phyloP scores from a whole-genome alignment of 2,329 filamentous ascomycete species.

The Laburnicola sp. region DNA sequence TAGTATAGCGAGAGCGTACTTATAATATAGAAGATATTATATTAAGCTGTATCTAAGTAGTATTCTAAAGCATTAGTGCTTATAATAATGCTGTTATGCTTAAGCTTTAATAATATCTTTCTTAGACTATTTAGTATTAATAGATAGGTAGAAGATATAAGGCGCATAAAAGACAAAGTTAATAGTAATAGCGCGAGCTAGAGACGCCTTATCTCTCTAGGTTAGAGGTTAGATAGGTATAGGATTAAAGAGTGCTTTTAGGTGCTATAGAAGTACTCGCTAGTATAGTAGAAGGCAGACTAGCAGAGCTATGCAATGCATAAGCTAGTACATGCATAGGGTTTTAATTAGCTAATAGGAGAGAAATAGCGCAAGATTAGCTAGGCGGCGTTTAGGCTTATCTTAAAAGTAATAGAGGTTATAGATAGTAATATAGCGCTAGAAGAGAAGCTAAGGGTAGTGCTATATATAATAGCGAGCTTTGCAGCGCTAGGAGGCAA shows the following conservation, averaged over 20 bases:
- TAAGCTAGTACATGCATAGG: conserved; percentile 27
- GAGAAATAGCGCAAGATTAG: conserved; percentile 11
- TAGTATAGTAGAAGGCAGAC: too few relatives aligned
- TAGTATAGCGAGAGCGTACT: conserved; percentile 28
- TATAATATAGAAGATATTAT: conserved; percentile 27
- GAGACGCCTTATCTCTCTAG: conserved; percentile 4
- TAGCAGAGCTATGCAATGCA: conserved; percentile 12
- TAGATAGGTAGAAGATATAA: neutral
- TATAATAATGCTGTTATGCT: conserved; percentile 7
- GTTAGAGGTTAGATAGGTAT: conserved; percentile 5
- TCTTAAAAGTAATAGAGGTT: conserved; percentile 3
- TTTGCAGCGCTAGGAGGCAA: too few relatives aligned
- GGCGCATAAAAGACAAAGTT: neutral
- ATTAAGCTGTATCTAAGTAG: conserved; percentile 12
- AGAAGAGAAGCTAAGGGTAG: conserved; percentile 11
- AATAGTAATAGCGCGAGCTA: neutral
- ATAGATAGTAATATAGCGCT: neutral
- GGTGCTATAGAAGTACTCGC: too few relatives aligned
- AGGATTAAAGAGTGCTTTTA: conserved; percentile 9
- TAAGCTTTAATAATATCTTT: too few relatives aligned
- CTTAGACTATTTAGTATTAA: too few relatives aligned
- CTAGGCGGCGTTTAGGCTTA: conserved; percentile 4
- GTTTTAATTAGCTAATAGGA: conserved; percentile 11
- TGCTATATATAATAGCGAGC: conserved; percentile 16
- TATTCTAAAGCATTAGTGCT: conserved; percentile 19